Conservation (phyloP, 495 filamentous ascomycete genomes). For the Penicillium manginii region DNA sequence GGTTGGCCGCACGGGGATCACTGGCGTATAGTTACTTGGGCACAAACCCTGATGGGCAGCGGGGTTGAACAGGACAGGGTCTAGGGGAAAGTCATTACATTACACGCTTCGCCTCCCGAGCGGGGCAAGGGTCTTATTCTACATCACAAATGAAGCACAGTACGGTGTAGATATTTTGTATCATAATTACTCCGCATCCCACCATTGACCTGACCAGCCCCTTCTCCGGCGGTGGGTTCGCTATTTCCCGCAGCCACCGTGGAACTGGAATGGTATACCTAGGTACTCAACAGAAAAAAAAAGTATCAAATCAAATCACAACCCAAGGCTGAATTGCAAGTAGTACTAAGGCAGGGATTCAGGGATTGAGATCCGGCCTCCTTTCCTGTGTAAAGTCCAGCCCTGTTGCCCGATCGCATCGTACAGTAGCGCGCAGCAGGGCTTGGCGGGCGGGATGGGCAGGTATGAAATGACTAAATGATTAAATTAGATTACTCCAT, state of each 20-base stretch:
- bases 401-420: constrained; percentile 19
- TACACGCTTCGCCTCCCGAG: background rate
- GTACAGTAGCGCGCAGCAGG: constrained; percentile 10
- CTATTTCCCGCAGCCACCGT: background rate
- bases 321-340: background rate
- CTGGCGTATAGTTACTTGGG: constrained; percentile 1
- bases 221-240: background rate
- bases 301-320: background rate
- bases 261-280: background rate
- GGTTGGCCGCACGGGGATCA: constrained; percentile 14
- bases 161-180: constrained; percentile 3
- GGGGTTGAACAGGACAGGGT: background rate
- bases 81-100: background rate
- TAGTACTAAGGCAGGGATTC: background rate
- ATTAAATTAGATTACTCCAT: background rate
- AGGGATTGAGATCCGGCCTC: constrained; percentile 8
- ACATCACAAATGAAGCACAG: background rate
- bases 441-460: constrained; percentile 2
- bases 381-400: background rate
- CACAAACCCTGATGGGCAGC: constrained; percentile 8
- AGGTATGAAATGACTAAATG: too few relatives aligned
- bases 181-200: background rate
- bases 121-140: background rate
- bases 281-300: too few relatives aligned
- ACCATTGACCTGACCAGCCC: background rate